Percentiles rank a stretch among this genome's conserved stretches.
Evolutionary conservation across 73 alveolate species (phyloP).

Genomic region (Paramecium octaurelia): DNA sequence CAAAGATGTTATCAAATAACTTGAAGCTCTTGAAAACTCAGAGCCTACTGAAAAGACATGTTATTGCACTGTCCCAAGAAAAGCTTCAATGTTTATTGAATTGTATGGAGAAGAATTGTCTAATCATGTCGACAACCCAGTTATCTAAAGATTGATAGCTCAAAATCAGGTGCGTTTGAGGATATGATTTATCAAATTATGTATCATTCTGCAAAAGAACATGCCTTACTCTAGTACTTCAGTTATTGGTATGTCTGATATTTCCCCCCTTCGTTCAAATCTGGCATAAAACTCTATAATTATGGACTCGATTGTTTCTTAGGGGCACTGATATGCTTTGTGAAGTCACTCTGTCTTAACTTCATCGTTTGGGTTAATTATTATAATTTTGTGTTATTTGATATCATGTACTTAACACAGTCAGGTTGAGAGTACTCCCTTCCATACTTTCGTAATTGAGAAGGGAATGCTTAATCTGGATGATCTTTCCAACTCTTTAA

Average conservation of each 20-base stretch:
- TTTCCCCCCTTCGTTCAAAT: constrained; percentile 4
- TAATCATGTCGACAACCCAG: background rate
- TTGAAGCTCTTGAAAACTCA: background rate
- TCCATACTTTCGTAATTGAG: background rate
- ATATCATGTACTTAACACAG: background rate
- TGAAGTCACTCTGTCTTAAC: background rate
- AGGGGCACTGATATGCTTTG: background rate
- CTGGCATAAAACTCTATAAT: background rate
- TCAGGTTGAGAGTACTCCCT: constrained; percentile 23
- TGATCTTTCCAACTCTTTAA: constrained; percentile 26
- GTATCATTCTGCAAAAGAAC: constrained; percentile 24
- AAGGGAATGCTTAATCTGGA: constrained; percentile 30
- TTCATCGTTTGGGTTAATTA: background rate
- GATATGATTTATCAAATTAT: constrained; percentile 2
- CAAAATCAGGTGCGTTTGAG: constrained; percentile 21
- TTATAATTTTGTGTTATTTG: constrained; percentile 5
- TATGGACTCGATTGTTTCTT: background rate
- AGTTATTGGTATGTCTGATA: constrained; percentile 28
- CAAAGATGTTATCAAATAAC: background rate
- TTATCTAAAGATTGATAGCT: constrained; percentile 35
- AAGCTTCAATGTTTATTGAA: background rate
- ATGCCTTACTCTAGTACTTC: constrained; percentile 40
- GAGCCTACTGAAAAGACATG: constrained; percentile 8
- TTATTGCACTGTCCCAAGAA: constrained; percentile 5
- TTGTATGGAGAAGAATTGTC: background rate